phyloP scores from a whole-genome alignment of 2,329 filamentous ascomycete species.

The Exophiala oligosperma region DNA sequence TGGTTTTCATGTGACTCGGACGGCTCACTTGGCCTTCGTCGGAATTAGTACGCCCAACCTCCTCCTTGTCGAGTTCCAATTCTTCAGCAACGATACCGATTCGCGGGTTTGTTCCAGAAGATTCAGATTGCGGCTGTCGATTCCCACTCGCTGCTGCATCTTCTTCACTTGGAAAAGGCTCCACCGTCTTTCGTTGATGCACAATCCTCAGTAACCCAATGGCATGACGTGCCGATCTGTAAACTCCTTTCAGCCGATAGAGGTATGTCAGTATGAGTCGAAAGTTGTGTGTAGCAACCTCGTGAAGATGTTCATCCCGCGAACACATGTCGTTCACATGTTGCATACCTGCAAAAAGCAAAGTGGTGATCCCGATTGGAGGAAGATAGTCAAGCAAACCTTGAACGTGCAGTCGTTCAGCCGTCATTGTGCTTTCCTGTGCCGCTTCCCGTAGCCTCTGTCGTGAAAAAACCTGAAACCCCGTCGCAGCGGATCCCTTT shows the following conservation, averaged over 20 bases:
- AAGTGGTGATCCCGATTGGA: neutral
- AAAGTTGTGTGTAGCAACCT: neutral
- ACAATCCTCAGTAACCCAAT: constrained; percentile 2
- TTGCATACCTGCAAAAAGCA: constrained; percentile 2
- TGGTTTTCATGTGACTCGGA: neutral
- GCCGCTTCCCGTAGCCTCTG: neutral
- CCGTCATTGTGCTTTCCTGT: neutral
- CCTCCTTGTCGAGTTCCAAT: neutral
- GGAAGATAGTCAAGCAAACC: neutral
- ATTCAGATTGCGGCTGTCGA: neutral
- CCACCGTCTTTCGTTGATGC: neutral
- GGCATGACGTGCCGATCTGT: neutral
- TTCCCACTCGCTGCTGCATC: neutral
- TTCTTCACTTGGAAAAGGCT: neutral
- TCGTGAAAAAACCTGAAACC: neutral
- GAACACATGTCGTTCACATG: constrained; percentile 1
- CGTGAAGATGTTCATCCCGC: neutral
- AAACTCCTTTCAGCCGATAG: neutral
- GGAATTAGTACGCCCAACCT: neutral
- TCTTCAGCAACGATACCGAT: neutral
- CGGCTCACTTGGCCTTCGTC: neutral
- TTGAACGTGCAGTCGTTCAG: neutral
- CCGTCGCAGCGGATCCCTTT: neutral
- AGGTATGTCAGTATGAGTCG: neutral
- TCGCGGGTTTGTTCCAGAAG: neutral